Conservation (phyloP, 1,284 basidiomycete species). For the Malassezia yamatoensis region DNA sequence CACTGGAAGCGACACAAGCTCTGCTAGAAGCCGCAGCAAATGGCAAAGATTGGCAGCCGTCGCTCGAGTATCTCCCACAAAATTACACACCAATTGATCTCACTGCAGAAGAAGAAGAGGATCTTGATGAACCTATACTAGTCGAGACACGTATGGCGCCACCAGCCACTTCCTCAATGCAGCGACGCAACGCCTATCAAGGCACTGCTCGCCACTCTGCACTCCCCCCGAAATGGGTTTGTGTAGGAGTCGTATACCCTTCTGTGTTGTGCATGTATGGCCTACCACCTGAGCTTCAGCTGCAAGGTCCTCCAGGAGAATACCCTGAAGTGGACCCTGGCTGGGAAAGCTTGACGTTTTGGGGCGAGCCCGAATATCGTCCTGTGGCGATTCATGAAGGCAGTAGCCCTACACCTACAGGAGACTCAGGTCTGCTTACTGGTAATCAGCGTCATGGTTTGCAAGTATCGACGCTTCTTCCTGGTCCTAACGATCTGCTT, state of each 20-base stretch:
- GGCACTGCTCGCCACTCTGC: slow-evolving; percentile 17
- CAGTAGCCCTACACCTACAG: background rate
- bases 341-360: slow-evolving; percentile 22
- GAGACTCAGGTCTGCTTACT: background rate
- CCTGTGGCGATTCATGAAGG: slow-evolving; percentile 24
- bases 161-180: background rate
- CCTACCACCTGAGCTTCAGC: slow-evolving; percentile 23
- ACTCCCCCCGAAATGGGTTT: slow-evolving; percentile 23
- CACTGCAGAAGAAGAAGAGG: slow-evolving; percentile 22
- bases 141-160: slow-evolving; percentile 14
- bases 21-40: background rate
- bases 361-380: slow-evolving; percentile 30
- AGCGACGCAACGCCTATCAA: slow-evolving; percentile 15
- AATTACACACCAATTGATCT: slow-evolving; percentile 7
- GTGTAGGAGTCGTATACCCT: slow-evolving; percentile 33
- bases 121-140: slow-evolving; percentile 29
- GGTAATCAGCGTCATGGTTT: slow-evolving; percentile 7
- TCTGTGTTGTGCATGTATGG: slow-evolving; percentile 37
- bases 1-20: slow-evolving; percentile 1
- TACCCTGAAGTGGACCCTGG: slow-evolving; percentile 12
- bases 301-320: slow-evolving; percentile 18
- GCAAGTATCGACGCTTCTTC: slow-evolving; percentile 4
- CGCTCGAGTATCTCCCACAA: background rate
- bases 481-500: background rate
- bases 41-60: background rate